Evolutionary conservation across 176 grass and related monocot genomes (phyloP).

Genomic region (Musa schizocarpa): DNA sequence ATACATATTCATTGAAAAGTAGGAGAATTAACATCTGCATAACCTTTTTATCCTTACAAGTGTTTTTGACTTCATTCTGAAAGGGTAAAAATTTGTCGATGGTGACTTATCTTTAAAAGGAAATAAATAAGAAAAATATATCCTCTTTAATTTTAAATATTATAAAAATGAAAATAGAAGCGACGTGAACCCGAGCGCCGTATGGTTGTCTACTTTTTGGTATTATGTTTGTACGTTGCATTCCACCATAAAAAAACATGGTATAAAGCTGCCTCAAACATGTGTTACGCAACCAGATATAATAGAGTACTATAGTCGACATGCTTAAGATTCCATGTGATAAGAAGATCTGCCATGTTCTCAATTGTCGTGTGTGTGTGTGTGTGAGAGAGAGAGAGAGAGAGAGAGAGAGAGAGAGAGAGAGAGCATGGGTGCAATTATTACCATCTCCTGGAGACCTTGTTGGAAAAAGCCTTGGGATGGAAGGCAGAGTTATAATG

Average conservation of each 20-base stretch:
- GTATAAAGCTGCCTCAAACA: constrained; percentile 11
- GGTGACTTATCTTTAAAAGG: too few species aligned
- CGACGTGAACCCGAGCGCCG: too few species aligned
- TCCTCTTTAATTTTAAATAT: too few species aligned
- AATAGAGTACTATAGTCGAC: constrained; percentile 11
- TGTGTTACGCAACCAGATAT: constrained; percentile 3
- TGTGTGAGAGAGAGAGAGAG: not conserved
- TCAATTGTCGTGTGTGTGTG: not conserved
- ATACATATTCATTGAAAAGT: too few species aligned
- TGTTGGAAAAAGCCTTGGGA: constrained; percentile 40
- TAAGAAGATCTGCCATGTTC: constrained; percentile 21
- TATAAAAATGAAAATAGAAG: too few species aligned
- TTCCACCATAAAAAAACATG: not conserved
- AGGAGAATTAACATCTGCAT: too few species aligned
- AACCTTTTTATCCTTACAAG: too few species aligned
- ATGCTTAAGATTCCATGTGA: constrained; percentile 39
- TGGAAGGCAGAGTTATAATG: constrained; percentile 19
- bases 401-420: too few species aligned
- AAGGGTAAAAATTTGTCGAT: too few species aligned
- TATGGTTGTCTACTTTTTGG: not conserved
- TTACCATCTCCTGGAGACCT: not conserved
- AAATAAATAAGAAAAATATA: too few species aligned
- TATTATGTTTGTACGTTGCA: not conserved
- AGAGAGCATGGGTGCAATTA: constrained; percentile 8
- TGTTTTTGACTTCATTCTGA: too few species aligned